Evolutionary conservation across 352 stramenopile species (phyloP), one percentile per base, ranked within the genome.

Genomic region (Halophytophthora polymorphica): DNA sequence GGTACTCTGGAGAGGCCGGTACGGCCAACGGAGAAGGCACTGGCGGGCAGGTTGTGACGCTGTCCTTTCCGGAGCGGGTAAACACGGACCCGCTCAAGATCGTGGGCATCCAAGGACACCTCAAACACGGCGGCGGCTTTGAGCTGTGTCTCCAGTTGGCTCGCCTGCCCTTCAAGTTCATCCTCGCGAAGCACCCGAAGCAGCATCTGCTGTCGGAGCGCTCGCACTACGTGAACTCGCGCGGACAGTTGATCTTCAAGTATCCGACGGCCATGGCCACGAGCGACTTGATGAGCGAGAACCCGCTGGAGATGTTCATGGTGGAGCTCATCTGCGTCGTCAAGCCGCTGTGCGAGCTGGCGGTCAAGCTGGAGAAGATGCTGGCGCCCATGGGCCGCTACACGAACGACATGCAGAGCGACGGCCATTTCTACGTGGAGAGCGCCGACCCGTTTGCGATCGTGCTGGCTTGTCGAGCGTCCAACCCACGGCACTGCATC

Each of bases 31-130:
- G 66, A 1, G 58, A 72, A 13, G 80, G 80, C 12, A 91, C 80
- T 8, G 80, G 83, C 52, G 81, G 80, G n/a, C 81, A 93, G 66
- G 78, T 93, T 17, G 83, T 93, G 28, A 90, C 81, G 7, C 64
- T 93, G n/a, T 88, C 83, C 17, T 93, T 93, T 55, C 83, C 83
- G 6, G 81, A 93, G 41, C 90, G 90, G 44, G 77, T 93, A 25
- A 87, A 90, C 43, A 76, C 75, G n/a, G 78, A 90, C 48, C 83
- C 83, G 43, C 69, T 93, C 44, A 78, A 77, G 45, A 88, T 93
- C 29, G 33, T 81, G 37, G 76, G 80, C 6, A 90, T 93, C 45
- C 83, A 91, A 63, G 83, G 80, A 7, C 83, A 93, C 39, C 40
- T 93, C 34, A 86, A 86, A 47, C 80, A 89, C 52, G 70, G 71